Evolutionary conservation across 2,329 filamentous ascomycete genomes (phyloP), one percentile per base, ranked within the genome.

Genomic region (Cladosporium phlei): DNA sequence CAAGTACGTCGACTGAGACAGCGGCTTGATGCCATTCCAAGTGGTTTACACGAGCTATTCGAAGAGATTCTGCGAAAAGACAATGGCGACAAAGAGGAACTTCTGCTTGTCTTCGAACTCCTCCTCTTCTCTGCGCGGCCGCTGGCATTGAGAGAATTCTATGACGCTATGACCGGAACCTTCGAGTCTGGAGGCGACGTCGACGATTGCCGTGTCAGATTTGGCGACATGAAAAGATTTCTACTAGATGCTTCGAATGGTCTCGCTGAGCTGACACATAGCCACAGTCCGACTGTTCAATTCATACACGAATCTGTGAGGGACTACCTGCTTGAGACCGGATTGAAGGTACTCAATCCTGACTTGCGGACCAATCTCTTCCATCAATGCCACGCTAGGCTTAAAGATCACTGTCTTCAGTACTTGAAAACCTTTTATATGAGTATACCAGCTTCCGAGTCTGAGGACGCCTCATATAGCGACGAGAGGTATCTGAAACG

Each of bases 261-360:
- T 0, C 61, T 79, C 7, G 70, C 68, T 0, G 74, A 78, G 44
- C 50, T 71, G 1, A 69, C 68, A 0, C 66, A 58, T 11, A 11
- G 16, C 8, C 21, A 14, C 8, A 2, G 4, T 54, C 59, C 0
- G 47, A 69, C 52, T 0, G 70, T 78, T 0, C 76, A 79, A 48
- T 79, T 78, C 55, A 77, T 78, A 3, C 74, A 78, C 30, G 71
- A 77, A 51, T 75, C 74, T 0, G 72, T 78, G 0, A 56, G 66
- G 1, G 73, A 77, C 8, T 77, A 72, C 35, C 59, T 78, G 0
- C 17, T 74, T 2, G 64, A 67, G 1, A 49, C 55, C 0, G 68
- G 70, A 0, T 48, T 70, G 0, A 6, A 35, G 0, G 40, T 59
- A 0, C 12, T 71, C 0, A 66, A 62, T 59, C 58, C 62, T 9